These are phyloP conservation scores for Neonectria neomacrospora DNA, from an alignment of 2,329 filamentous ascomycete species.

Conservation along the genomic window DNA sequence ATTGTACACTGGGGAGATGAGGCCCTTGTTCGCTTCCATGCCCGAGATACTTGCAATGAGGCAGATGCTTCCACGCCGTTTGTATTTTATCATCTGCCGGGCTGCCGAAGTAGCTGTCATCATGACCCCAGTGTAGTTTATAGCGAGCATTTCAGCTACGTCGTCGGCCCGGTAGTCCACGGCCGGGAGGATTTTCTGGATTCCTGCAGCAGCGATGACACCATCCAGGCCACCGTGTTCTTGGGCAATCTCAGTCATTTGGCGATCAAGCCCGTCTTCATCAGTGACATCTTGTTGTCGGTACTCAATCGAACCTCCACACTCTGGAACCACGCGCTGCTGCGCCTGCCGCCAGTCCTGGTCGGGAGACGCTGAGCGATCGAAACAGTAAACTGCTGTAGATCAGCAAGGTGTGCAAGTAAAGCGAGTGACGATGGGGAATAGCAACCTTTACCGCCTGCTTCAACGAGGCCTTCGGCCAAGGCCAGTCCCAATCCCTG, in stretches of 20 bases:
- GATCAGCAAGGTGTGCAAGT: neutral
- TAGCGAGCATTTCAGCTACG: slow-evolving; percentile 72
- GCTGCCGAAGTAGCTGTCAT: slow-evolving; percentile 53
- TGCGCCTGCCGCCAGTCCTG: slow-evolving; percentile 71
- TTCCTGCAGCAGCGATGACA: slow-evolving; percentile 74
- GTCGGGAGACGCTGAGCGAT: slow-evolving; percentile 61
- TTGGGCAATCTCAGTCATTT: slow-evolving; percentile 69
- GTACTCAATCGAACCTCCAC: slow-evolving; percentile 74
- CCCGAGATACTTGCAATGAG: slow-evolving; percentile 68
- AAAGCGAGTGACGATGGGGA: neutral
- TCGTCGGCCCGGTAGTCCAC: slow-evolving; percentile 70
- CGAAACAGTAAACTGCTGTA: slow-evolving; percentile 65
- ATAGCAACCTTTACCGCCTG: slow-evolving; percentile 71
- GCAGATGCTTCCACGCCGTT: slow-evolving; percentile 65
- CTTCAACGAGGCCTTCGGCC: slow-evolving; percentile 78
- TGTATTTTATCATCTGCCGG: slow-evolving; percentile 66
- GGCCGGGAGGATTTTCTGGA: slow-evolving; percentile 75
- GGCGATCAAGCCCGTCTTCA: slow-evolving; percentile 65
- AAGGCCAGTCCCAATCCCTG: slow-evolving; percentile 79
- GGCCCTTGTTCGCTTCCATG: slow-evolving; percentile 65
- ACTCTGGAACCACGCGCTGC: slow-evolving; percentile 68
- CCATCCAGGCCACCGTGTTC: slow-evolving; percentile 73
- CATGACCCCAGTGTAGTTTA: slow-evolving; percentile 71
- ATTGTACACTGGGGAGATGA: slow-evolving; percentile 75
- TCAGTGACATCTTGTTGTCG: slow-evolving; percentile 75